A percentile compares a stretch with the other conserved stretches of the same genome.
Conservation (phyloP, 768 basidiomycete genomes). For the Amyloporia xantha region DNA sequence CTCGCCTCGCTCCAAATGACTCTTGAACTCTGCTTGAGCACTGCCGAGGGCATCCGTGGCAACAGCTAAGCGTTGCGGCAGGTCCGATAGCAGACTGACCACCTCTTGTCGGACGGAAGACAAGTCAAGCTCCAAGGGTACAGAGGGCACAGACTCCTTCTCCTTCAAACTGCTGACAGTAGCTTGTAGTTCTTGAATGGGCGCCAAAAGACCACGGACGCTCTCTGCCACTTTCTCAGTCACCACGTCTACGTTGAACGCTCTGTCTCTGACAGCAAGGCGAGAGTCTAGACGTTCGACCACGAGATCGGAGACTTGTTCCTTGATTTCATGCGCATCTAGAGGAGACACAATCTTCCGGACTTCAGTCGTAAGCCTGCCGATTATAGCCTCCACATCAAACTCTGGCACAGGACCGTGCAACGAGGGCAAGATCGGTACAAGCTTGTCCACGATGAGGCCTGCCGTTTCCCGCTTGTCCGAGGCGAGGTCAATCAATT, state of each 20-base stretch:
- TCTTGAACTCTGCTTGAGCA: slow-evolving; percentile 20
- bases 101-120: slow-evolving; percentile 16
- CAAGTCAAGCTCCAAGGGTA: slow-evolving; percentile 10
- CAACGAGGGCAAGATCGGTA: slow-evolving; percentile 53
- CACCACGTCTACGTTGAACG: slow-evolving; percentile 55
- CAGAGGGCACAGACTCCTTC: not conserved
- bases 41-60: slow-evolving; percentile 38
- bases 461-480: slow-evolving; percentile 85
- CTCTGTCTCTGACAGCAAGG: slow-evolving; percentile 69
- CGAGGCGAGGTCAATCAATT: slow-evolving; percentile 82
- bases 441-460: slow-evolving; percentile 67
- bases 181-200: slow-evolving; percentile 19
- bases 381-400: slow-evolving; percentile 51
- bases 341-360: slow-evolving; percentile 66
- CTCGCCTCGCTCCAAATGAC: slow-evolving; percentile 12
- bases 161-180: slow-evolving; percentile 13
- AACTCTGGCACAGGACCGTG: slow-evolving; percentile 26
- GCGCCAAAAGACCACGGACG: slow-evolving; percentile 38
- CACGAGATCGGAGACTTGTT: slow-evolving; percentile 83
- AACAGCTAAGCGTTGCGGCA: slow-evolving; percentile 42
- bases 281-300: slow-evolving; percentile 81
- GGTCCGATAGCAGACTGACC: slow-evolving; percentile 33
- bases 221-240: slow-evolving; percentile 49
- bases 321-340: slow-evolving; percentile 83
- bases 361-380: slow-evolving; percentile 62